Evolutionary conservation across 495 filamentous ascomycete species (phyloP).

Genomic region (Tirmania nivea): DNA sequence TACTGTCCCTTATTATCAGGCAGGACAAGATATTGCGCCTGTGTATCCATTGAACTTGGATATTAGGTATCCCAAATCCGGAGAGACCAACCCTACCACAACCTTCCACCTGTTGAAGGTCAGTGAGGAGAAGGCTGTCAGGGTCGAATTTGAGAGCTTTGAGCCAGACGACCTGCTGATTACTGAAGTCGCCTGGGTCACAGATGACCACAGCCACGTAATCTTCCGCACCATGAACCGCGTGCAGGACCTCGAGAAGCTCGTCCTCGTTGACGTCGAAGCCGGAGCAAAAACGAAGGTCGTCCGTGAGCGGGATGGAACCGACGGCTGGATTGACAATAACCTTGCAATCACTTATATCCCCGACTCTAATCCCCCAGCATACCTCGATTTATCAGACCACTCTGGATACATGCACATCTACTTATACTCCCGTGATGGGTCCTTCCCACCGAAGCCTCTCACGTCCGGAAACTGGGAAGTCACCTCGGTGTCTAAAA

Average conservation of each 20-base stretch:
- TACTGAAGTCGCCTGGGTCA: constrained; percentile 36
- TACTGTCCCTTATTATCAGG: constrained; percentile 36
- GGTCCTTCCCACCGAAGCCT: constrained; percentile 22
- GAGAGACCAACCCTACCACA: constrained; percentile 30
- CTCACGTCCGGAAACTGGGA: constrained; percentile 36
- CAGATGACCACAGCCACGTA: constrained; percentile 28
- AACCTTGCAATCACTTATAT: constrained; percentile 28
- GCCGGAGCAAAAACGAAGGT: constrained; percentile 15
- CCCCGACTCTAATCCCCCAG: constrained; percentile 18
- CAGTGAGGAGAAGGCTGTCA: constrained; percentile 15
- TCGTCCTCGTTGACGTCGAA: constrained; percentile 27
- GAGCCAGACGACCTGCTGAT: constrained; percentile 30
- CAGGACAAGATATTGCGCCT: constrained; percentile 25
- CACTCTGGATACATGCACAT: constrained; percentile 33
- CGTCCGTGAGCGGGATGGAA: constrained; percentile 30
- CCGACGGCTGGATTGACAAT: constrained; percentile 37
- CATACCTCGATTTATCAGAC: constrained; percentile 35
- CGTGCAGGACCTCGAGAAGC: constrained; percentile 33
- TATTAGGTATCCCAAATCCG: constrained; percentile 35
- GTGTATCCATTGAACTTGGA: constrained; percentile 30
- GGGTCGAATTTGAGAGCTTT: constrained; percentile 26
- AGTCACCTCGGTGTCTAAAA: constrained; percentile 27
- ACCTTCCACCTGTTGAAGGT: constrained; percentile 28
- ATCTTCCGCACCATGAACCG: constrained; percentile 35
- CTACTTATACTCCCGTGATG: constrained; percentile 31